Conservation (phyloP, 768 basidiomycete species). For the Roridomyces roridus region DNA sequence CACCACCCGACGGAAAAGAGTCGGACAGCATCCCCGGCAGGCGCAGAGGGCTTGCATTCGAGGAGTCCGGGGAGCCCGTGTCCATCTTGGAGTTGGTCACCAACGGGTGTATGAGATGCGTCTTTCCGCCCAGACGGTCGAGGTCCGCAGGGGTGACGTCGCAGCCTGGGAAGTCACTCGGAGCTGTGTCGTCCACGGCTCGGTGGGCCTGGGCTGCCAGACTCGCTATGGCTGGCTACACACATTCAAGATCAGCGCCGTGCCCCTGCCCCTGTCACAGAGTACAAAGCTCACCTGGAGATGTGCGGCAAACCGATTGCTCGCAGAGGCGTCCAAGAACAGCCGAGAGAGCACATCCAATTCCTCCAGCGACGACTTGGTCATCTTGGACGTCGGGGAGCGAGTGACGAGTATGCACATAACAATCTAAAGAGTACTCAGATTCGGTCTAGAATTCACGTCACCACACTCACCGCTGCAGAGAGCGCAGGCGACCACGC, state of each 20-base stretch:
- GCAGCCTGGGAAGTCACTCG: constrained; percentile 26
- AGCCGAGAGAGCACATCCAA: constrained; percentile 49
- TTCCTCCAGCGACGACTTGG: constrained; percentile 53
- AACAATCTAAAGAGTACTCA: too few relatives aligned
- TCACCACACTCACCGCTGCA: constrained; percentile 64
- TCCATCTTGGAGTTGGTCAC: background rate
- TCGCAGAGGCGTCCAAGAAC: constrained; percentile 53
- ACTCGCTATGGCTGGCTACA: constrained; percentile 46
- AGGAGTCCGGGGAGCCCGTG: background rate
- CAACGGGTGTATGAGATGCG: constrained; percentile 44
- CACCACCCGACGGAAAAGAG: constrained; percentile 3
- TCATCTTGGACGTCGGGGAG: constrained; percentile 54
- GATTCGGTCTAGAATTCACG: constrained; percentile 62
- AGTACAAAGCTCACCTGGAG: constrained; percentile 43
- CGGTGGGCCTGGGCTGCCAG: constrained; percentile 53
- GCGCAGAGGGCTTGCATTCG: too few relatives aligned
- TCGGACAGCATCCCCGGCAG: background rate
- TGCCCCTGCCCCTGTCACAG: too few relatives aligned
- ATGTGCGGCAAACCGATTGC: constrained; percentile 51
- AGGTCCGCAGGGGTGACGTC: constrained; percentile 51
- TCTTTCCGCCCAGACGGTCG: constrained; percentile 62
- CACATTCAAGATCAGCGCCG: background rate
- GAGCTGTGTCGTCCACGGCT: constrained; percentile 33
- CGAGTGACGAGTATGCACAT: too few relatives aligned
- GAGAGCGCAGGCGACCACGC: constrained; percentile 75